Conservation (phyloP, 2,329 filamentous ascomycete genomes). For the Diaporthe caulivora region DNA sequence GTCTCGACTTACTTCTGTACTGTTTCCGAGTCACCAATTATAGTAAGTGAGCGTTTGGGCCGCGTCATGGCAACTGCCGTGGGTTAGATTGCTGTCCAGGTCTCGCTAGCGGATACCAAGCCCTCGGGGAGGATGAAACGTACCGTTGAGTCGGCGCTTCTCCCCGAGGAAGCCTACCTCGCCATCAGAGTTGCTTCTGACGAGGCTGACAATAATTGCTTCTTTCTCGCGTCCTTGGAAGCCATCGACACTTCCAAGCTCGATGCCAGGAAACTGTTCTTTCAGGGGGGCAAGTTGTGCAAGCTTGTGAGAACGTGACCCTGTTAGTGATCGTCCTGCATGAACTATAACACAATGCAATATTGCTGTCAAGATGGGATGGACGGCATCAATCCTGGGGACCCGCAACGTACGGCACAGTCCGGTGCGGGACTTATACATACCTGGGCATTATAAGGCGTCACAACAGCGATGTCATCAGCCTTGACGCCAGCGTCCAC, state of each 20-base stretch:
- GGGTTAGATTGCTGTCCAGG: constrained; percentile 46
- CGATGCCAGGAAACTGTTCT: constrained; percentile 84
- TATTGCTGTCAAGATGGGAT: constrained; percentile 21
- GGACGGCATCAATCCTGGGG: constrained; percentile 31
- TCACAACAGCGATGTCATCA: constrained; percentile 92
- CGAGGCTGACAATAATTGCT: constrained; percentile 92
- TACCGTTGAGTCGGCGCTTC: constrained; percentile 92
- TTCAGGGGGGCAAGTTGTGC: constrained; percentile 84
- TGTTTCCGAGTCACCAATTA: constrained; percentile 95
- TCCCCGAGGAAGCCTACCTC: constrained; percentile 96
- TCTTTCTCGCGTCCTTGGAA: constrained; percentile 98
- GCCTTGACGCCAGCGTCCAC: constrained; percentile 83
- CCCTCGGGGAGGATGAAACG: constrained; percentile 23
- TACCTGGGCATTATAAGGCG: constrained; percentile 95
- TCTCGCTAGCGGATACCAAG: constrained; percentile 1
- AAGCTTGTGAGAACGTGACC: constrained; percentile 63
- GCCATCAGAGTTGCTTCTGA: constrained; percentile 86
- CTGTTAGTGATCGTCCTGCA: constrained; percentile 42
- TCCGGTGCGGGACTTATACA: constrained; percentile 40
- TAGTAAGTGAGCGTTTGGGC: constrained; percentile 87
- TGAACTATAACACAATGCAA: constrained; percentile 31
- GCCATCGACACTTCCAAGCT: constrained; percentile 96
- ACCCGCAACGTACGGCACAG: constrained; percentile 24
- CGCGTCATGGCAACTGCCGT: constrained; percentile 92
- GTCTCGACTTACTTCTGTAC: constrained; percentile 79